These are phyloP conservation scores for Bipolaris gigantea DNA, from an alignment of 2,329 filamentous ascomycete genomes.

Conservation along the genomic window DNA sequence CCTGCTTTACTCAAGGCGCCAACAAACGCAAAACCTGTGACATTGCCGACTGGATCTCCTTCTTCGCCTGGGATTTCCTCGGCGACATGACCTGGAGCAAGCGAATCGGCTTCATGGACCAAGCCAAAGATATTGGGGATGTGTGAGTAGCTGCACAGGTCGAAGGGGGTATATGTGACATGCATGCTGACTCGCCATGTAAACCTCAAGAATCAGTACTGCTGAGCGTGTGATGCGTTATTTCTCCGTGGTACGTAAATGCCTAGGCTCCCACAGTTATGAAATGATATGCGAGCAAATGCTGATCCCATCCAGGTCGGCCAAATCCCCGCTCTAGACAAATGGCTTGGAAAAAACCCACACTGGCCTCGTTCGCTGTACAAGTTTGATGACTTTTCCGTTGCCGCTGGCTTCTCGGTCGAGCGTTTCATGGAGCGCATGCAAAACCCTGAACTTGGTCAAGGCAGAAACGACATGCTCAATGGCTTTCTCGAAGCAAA, in stretches of 20 bases:
- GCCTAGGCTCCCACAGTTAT: neutral
- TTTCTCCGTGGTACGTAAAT: slow-evolving; percentile 28
- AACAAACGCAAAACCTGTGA: slow-evolving; percentile 35
- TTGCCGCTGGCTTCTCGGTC: slow-evolving; percentile 24
- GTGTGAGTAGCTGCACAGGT: slow-evolving; percentile 10
- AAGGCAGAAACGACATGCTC: slow-evolving; percentile 28
- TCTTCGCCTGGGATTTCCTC: slow-evolving; percentile 39
- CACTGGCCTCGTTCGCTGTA: slow-evolving; percentile 21
- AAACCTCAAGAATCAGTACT: slow-evolving; percentile 27
- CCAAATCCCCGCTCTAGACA: slow-evolving; percentile 36
- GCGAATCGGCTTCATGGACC: slow-evolving; percentile 49
- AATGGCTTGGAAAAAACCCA: slow-evolving; percentile 28
- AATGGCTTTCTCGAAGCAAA: slow-evolving; percentile 27
- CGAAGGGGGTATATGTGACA: neutral
- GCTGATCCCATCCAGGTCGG: slow-evolving; percentile 22
- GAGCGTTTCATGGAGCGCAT: slow-evolving; percentile 28
- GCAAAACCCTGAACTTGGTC: slow-evolving; percentile 17
- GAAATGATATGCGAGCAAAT: neutral
- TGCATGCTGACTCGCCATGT: neutral
- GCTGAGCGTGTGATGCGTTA: slow-evolving; percentile 39
- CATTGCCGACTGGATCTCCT: slow-evolving; percentile 40
- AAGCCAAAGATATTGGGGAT: slow-evolving; percentile 45
- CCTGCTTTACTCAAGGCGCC: slow-evolving; percentile 28
- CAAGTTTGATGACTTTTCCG: slow-evolving; percentile 28
- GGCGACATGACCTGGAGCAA: slow-evolving; percentile 48